Base-by-base conservation (phyloP, 2,329 filamentous ascomycete genomes). In the Diaporthe citrichinensis region DNA sequence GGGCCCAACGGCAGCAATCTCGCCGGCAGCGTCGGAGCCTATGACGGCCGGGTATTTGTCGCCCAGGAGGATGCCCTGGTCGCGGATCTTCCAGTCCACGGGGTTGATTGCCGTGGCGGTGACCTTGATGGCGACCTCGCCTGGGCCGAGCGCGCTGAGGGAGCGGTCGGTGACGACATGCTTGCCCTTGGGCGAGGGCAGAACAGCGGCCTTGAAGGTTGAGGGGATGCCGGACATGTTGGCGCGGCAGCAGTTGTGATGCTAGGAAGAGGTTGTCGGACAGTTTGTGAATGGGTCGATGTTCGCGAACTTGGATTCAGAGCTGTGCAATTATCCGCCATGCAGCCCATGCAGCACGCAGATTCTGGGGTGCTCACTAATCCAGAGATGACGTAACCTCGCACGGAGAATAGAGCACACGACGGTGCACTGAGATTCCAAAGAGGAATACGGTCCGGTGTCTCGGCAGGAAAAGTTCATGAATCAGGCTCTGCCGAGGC, bases 21-120 rank as follows among this genome's bases (percentile, higher is more conserved):
- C 79, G 49, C 84, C 84, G 10, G 84, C 80, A 34, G 81, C 80
- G 78, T 82, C 84, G 49, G 74, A 77, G 39, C 84, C 84, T 10
- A 84, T 75, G 36, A 86, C 78, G 10, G 76, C 78, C 4, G 84
- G 84, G 65, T 82, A 84, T 0, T 78, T 41, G 2, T 74, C 61
- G 28, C 79, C 57, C 44, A 82, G 79, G 8, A 78, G 23, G 3
- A 80, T 78, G 31, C 65, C 34, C 49, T 79, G 76, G 74, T 80
- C 79, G 34, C 83, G 82, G 4, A 83, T 78, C 75, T 84, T 84
- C 80, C 82, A 83, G 78, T 84, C 83, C 9, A 83, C 73, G 72
- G 80, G 75, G 82, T 84, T 84, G 59, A 84, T 81, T 8, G 83
- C 82, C 2, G 82, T 81, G 1, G 80, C 80, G 65, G 75, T 73